phyloP scores from a whole-genome alignment of 495 filamentous ascomycete species.

The Penicillium steckii region DNA sequence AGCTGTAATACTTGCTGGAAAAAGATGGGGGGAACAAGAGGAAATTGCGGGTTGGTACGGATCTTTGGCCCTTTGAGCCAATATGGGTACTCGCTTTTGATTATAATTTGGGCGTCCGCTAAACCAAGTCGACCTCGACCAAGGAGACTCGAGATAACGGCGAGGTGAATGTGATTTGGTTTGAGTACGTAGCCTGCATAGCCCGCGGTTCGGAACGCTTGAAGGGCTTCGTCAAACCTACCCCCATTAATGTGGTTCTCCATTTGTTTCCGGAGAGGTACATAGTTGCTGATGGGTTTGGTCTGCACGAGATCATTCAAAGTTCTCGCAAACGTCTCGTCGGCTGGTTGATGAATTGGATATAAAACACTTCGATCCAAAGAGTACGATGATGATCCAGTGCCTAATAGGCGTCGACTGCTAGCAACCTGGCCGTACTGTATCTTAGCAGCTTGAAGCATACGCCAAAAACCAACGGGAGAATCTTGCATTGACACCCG shows the following conservation, averaged over 20 bases:
- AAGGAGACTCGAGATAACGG: constrained; percentile 37
- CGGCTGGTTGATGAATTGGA: constrained; percentile 17
- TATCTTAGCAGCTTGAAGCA: constrained; percentile 41
- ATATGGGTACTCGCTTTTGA: constrained; percentile 30
- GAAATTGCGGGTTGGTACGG: constrained; percentile 15
- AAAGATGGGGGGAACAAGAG: constrained; percentile 33
- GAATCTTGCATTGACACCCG: constrained; percentile 31
- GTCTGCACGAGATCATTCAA: constrained; percentile 25
- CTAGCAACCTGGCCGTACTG: constrained; percentile 29
- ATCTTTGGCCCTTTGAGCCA: constrained; percentile 7
- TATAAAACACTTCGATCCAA: constrained; percentile 8
- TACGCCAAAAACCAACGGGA: constrained; percentile 43
- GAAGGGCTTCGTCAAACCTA: constrained; percentile 28
- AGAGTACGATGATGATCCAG: constrained; percentile 12
- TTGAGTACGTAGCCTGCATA: constrained; percentile 26
- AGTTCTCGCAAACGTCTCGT: constrained; percentile 22
- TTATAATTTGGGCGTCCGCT: constrained; percentile 25
- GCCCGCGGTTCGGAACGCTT: constrained; percentile 27
- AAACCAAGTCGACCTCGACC: constrained; percentile 25
- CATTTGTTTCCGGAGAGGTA: constrained; percentile 38
- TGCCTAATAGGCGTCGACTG: constrained; percentile 40
- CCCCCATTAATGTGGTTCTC: constrained; percentile 37
- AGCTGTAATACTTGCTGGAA: constrained; percentile 38
- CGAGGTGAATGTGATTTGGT: constrained; percentile 36
- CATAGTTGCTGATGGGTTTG: constrained; percentile 30